These are phyloP conservation scores for Rosa lucieae DNA, from an alignment of 306 rosid genomes.

Conservation along the genomic window DNA sequence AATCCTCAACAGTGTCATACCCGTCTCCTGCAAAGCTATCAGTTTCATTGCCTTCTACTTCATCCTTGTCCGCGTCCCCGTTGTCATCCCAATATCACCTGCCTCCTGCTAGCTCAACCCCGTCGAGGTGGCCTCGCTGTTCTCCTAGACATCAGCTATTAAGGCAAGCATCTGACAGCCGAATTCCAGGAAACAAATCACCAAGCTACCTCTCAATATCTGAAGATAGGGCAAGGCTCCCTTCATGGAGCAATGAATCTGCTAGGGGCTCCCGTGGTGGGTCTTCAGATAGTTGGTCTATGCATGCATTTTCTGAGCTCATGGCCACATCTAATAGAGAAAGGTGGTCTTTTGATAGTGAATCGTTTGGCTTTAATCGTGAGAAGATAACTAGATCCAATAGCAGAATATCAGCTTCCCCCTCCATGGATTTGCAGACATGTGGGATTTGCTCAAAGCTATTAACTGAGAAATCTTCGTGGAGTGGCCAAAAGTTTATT, in stretches of 20 bases:
- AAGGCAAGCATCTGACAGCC: slow-evolving; percentile 61
- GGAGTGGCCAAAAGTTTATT: slow-evolving; percentile 50
- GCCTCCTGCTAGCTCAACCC: slow-evolving; percentile 57
- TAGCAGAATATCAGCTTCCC: slow-evolving; percentile 51
- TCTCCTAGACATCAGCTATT: slow-evolving; percentile 67
- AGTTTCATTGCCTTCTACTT: slow-evolving; percentile 59
- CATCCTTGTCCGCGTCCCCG: slow-evolving; percentile 61
- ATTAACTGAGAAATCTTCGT: slow-evolving; percentile 42
- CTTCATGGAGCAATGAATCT: slow-evolving; percentile 65
- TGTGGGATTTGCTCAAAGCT: slow-evolving; percentile 55
- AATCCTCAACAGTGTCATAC: slow-evolving; percentile 47
- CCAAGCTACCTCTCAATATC: slow-evolving; percentile 49
- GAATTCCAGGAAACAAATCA: slow-evolving; percentile 55
- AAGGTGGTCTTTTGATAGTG: slow-evolving; percentile 84
- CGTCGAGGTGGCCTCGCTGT: slow-evolving; percentile 41
- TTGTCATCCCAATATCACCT: slow-evolving; percentile 55
- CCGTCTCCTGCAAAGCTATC: slow-evolving; percentile 65
- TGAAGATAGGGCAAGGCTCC: slow-evolving; percentile 62
- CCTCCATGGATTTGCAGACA: slow-evolving; percentile 53
- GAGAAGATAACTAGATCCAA: slow-evolving; percentile 63
- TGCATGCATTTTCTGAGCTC: slow-evolving; percentile 76
- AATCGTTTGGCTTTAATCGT: slow-evolving; percentile 62
- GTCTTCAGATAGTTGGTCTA: slow-evolving; percentile 86
- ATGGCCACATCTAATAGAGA: slow-evolving; percentile 69
- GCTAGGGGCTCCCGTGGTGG: slow-evolving; percentile 55